Conservation (phyloP, 2,329 filamentous ascomycete genomes). For the Kalaharituber pfeilii region DNA sequence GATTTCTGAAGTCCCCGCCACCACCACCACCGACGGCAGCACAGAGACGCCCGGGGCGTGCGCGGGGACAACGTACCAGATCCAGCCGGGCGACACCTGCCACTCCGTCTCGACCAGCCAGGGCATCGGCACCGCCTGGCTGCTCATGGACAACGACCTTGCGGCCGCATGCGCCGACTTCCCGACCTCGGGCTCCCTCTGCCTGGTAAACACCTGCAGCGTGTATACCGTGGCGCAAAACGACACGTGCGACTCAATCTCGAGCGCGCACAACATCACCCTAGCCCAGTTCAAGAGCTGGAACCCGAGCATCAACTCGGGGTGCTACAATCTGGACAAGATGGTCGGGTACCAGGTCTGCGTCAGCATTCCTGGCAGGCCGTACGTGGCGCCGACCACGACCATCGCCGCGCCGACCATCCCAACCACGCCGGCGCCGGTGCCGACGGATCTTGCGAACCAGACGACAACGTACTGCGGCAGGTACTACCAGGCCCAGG, state of each 20-base stretch:
- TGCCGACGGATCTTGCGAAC: slow-evolving; percentile 22
- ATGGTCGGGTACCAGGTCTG: slow-evolving; percentile 18
- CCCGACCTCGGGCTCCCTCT: slow-evolving; percentile 18
- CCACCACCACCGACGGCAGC: too few relatives aligned
- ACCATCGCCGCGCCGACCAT: slow-evolving; percentile 4
- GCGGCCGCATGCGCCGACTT: slow-evolving; percentile 18
- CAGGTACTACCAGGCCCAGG: slow-evolving; percentile 23
- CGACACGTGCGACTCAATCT: slow-evolving; percentile 19
- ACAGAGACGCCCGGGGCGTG: slow-evolving; percentile 1
- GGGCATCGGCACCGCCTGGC: slow-evolving; percentile 13
- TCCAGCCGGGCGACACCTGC: neutral
- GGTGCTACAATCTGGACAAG: slow-evolving; percentile 19
- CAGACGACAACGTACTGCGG: slow-evolving; percentile 22
- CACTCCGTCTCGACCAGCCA: slow-evolving; percentile 2
- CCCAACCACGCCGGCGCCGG: slow-evolving; percentile 12
- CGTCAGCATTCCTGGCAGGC: slow-evolving; percentile 8
- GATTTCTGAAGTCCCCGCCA: too few relatives aligned
- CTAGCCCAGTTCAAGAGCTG: slow-evolving; percentile 18
- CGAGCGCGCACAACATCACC: slow-evolving; percentile 14
- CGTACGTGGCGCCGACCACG: slow-evolving; percentile 1
- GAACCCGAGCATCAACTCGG: slow-evolving; percentile 21
- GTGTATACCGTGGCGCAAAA: slow-evolving; percentile 16
- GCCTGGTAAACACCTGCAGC: slow-evolving; percentile 16
- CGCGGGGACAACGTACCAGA: neutral
- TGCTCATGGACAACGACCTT: slow-evolving; percentile 19